Conservation (phyloP, 371 early-diverging fungal species). For the Mucor velutinosus region DNA sequence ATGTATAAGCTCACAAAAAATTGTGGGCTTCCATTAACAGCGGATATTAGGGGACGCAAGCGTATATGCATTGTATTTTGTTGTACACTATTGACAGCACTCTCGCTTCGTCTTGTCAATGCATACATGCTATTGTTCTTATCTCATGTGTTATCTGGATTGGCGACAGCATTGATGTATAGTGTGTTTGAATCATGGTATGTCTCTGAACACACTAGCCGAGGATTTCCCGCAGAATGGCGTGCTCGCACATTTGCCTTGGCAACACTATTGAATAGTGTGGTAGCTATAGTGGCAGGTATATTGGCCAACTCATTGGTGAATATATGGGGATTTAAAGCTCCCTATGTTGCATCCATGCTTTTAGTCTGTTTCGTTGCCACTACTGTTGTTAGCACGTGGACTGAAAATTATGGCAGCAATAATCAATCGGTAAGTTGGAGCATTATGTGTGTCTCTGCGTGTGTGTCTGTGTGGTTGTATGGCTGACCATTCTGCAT, state of each 20-base stretch:
- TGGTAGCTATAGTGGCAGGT: constrained; percentile 76
- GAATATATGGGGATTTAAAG: constrained; percentile 53
- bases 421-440: constrained; percentile 24
- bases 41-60: constrained; percentile 61
- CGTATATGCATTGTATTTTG: constrained; percentile 67
- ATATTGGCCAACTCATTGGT: constrained; percentile 65
- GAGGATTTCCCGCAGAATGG: constrained; percentile 59
- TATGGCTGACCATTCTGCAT: neutral
- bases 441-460: too few species aligned
- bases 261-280: constrained; percentile 70
- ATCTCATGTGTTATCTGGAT: constrained; percentile 71
- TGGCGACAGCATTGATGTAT: constrained; percentile 70
- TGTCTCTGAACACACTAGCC: constrained; percentile 68
- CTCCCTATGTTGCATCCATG: constrained; percentile 68
- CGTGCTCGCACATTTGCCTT: constrained; percentile 72
- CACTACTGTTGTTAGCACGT: constrained; percentile 51
- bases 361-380: constrained; percentile 51
- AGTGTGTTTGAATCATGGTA: constrained; percentile 86
- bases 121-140: constrained; percentile 57
- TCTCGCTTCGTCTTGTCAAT: constrained; percentile 57
- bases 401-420: constrained; percentile 78
- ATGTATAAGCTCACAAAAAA: neutral
- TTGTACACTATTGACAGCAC: constrained; percentile 55
- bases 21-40: neutral
- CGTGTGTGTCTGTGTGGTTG: too few species aligned